These are phyloP conservation scores for Phaeosphaeriaceae sp. DNA, from an alignment of 2,329 filamentous ascomycete genomes.

Conservation along the genomic window DNA sequence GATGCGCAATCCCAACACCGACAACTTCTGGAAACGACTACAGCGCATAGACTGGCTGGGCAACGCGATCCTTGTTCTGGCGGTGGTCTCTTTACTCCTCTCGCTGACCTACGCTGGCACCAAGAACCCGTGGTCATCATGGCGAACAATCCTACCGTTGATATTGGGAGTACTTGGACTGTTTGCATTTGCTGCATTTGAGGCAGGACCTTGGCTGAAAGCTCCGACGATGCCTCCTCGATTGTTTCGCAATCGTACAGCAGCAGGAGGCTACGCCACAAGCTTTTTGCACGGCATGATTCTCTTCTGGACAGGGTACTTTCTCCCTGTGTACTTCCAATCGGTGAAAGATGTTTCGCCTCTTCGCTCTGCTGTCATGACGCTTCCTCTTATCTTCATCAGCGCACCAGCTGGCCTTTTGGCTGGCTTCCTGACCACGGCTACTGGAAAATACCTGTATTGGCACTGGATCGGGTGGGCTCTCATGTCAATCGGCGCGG, in stretches of 20 bases:
- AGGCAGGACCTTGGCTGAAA: neutral
- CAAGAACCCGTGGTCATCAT: neutral
- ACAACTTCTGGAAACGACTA: neutral
- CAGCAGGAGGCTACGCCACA: slow-evolving; percentile 34
- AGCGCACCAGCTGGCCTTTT: neutral
- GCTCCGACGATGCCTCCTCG: slow-evolving; percentile 21
- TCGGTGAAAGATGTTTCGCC: slow-evolving; percentile 47
- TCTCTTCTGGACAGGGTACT: slow-evolving; percentile 49
- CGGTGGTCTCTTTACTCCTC: neutral
- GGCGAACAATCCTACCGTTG: neutral
- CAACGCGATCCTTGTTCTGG: neutral
- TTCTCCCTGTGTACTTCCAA: slow-evolving; percentile 58
- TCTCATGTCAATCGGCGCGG: slow-evolving; percentile 7
- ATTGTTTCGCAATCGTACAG: slow-evolving; percentile 52
- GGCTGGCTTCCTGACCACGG: slow-evolving; percentile 7
- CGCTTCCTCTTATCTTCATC: slow-evolving; percentile 31
- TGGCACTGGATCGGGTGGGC: neutral
- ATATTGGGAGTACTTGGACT: neutral
- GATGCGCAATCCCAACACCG: neutral
- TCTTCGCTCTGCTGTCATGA: slow-evolving; percentile 39
- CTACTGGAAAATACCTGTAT: slow-evolving; percentile 31
- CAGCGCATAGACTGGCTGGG: neutral
- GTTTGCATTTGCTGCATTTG: neutral
- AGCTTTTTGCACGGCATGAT: slow-evolving; percentile 51
- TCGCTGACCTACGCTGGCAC: neutral